phyloP scores from a whole-genome alignment of 2,329 filamentous ascomycete species.

The Colletotrichum sp. region DNA sequence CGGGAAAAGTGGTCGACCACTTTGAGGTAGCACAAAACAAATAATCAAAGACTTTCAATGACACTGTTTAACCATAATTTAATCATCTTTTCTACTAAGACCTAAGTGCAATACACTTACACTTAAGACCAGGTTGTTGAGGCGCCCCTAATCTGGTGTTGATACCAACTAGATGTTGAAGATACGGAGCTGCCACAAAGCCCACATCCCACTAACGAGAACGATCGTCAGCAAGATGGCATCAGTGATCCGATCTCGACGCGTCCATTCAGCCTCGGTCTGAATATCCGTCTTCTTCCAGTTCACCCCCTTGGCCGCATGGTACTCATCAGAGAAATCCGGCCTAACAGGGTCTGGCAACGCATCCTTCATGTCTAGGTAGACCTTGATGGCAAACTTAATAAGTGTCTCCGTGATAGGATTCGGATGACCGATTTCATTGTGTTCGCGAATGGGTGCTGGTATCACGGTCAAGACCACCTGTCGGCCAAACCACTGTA shows the following conservation, averaged over 20 bases:
- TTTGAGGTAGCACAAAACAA: too few species aligned
- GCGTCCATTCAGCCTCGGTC: not conserved
- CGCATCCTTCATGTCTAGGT: not conserved
- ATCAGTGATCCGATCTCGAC: not conserved
- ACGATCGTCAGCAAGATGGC: not conserved
- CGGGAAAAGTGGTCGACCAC: too few species aligned
- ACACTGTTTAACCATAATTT: not conserved
- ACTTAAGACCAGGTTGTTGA: not conserved
- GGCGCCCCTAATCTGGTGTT: not conserved
- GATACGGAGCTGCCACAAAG: not conserved
- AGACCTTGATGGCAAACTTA: not conserved
- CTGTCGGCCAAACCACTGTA: not conserved
- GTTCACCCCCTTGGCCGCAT: not conserved
- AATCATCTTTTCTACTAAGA: not conserved
- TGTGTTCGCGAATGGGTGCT: not conserved
- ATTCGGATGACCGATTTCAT: not conserved
- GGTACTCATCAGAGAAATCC: not conserved
- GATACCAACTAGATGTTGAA: not conserved
- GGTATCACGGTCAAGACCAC: not conserved
- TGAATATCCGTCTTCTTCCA: not conserved
- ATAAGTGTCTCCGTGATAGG: not conserved
- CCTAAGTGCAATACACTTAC: not conserved
- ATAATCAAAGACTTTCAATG: not conserved
- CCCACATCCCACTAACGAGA: not conserved
- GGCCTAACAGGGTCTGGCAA: not conserved